Evolutionary conservation across 257 asterid genomes (phyloP).

Genomic region (Galeopsis tetrahit): DNA sequence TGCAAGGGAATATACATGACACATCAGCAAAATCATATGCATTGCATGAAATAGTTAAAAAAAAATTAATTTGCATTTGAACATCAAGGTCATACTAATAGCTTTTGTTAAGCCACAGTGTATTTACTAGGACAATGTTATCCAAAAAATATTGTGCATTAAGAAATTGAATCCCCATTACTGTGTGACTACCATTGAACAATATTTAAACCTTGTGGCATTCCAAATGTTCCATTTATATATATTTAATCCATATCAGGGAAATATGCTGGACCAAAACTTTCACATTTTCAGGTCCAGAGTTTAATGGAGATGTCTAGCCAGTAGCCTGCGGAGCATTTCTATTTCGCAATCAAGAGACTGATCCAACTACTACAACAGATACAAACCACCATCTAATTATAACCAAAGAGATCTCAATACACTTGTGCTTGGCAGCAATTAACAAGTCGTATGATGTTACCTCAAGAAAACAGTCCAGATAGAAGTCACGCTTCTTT

Average conservation of each 20-base stretch:
- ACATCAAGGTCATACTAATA: neutral
- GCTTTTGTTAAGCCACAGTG: neutral
- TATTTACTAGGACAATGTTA: neutral
- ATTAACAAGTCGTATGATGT: neutral
- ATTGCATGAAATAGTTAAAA: neutral
- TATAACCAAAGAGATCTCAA: neutral
- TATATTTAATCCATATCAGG: neutral
- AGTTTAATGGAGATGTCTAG: neutral
- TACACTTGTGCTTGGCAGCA: neutral
- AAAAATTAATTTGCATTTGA: neutral
- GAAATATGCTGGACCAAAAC: neutral
- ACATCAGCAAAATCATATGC: neutral
- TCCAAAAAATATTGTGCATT: neutral
- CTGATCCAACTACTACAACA: neutral
- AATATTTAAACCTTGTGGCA: neutral
- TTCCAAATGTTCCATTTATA: neutral
- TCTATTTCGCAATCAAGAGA: neutral
- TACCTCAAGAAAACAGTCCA: slow-evolving; percentile 34
- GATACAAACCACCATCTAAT: neutral
- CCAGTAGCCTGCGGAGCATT: neutral
- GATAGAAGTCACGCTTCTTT: slow-evolving; percentile 21
- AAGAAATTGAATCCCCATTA: neutral
- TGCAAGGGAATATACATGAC: neutral
- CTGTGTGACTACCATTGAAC: neutral
- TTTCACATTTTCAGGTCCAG: slow-evolving; percentile 3